These are phyloP conservation scores for Bryopsis sp. DNA, from an alignment of 139 green algal genomes.

Conservation along the genomic window DNA sequence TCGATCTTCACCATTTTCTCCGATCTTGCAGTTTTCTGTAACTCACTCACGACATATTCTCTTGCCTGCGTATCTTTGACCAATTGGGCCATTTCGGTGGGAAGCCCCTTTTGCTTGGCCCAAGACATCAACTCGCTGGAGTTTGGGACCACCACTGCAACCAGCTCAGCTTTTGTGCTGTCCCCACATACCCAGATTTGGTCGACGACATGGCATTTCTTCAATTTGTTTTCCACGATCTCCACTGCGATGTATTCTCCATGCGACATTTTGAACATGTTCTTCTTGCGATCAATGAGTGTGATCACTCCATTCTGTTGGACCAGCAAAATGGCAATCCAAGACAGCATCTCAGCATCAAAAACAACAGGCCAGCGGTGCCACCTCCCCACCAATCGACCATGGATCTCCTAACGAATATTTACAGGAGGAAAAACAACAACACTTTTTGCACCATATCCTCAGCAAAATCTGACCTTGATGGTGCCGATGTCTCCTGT, in stretches of 20 bases:
- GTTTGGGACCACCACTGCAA: conserved; percentile 81
- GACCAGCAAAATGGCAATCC: too few relatives aligned
- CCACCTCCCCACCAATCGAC: too few relatives aligned
- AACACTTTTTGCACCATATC: too few relatives aligned
- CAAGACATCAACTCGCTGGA: conserved; percentile 37
- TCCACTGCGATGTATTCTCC: conserved; percentile 37
- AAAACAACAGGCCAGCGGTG: too few relatives aligned
- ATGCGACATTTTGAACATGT: conserved; percentile 7
- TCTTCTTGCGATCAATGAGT: conserved; percentile 21
- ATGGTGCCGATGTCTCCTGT: conserved; percentile 15
- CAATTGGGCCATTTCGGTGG: conserved; percentile 23
- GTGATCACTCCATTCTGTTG: conserved; percentile 6
- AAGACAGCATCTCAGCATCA: too few relatives aligned
- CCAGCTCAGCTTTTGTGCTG: conserved; percentile 30
- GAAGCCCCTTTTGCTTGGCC: conserved; percentile 23
- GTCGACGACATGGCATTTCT: conserved; percentile 42
- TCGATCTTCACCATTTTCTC: conserved; percentile 45
- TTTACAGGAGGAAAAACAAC: too few relatives aligned
- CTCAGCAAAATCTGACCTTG: too few relatives aligned
- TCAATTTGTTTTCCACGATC: conserved; percentile 56
- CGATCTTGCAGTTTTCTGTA: conserved; percentile 37
- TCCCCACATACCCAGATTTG: conserved; percentile 40
- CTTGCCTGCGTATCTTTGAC: conserved; percentile 22
- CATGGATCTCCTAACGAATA: too few relatives aligned
- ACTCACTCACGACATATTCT: conserved; percentile 34